phyloP scores from a whole-genome alignment of 176 grass and related monocot species.

The Oryza coarctata region DNA sequence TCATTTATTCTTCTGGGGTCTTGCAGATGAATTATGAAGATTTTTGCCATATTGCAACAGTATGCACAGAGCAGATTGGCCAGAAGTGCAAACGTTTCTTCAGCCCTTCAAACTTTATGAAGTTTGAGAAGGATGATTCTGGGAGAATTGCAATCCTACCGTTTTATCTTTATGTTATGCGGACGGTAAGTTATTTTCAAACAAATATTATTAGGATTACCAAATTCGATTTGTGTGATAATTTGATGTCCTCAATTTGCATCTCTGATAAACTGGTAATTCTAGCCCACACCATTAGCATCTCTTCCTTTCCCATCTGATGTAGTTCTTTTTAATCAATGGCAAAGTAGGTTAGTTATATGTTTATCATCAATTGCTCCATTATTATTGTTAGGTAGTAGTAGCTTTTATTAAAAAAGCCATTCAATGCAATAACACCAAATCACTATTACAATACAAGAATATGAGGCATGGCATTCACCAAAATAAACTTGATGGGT shows the following conservation, averaged over 20 bases:
- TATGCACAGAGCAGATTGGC: conserved; percentile 97
- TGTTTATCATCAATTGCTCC: background rate
- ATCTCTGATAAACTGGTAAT: background rate
- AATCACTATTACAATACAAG: background rate
- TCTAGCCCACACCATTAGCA: background rate
- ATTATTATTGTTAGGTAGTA: background rate
- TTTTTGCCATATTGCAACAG: conserved; percentile 97
- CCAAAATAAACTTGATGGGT: background rate
- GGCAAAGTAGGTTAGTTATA: background rate
- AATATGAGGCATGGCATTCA: background rate
- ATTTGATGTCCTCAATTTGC: background rate
- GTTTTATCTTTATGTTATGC: conserved; percentile 99
- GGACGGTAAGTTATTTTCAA: conserved; percentile 67
- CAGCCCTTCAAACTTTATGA: conserved; percentile 99
- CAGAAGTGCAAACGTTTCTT: conserved; percentile 96
- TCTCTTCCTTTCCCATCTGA: background rate
- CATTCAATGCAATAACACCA: background rate
- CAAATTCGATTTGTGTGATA: conserved; percentile 13
- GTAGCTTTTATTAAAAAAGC: conserved; percentile 8
- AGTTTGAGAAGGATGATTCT: conserved; percentile 99
- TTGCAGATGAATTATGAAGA: conserved; percentile 99
- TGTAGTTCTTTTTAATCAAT: background rate
- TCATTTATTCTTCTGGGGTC: conserved; percentile 23
- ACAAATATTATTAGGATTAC: background rate
- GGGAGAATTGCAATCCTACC: conserved; percentile 98